Conservation (phyloP, 331 rosid species). For the Spiraea crenata region DNA sequence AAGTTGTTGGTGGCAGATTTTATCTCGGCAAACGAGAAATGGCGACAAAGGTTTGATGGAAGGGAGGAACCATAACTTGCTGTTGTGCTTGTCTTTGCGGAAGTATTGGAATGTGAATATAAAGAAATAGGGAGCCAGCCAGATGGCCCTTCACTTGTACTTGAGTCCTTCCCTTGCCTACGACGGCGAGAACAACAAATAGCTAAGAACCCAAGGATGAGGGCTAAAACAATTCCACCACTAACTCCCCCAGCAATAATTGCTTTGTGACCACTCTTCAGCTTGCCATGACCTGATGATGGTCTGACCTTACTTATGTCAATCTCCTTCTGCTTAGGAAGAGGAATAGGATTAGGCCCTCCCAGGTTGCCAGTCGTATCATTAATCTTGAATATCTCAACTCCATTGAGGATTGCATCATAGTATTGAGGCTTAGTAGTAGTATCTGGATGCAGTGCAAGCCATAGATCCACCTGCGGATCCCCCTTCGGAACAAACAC, state of each 20-base stretch:
- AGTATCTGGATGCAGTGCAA: constrained; percentile 58
- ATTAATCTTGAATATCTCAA: constrained; percentile 81
- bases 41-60: constrained; percentile 94
- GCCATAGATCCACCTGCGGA: constrained; percentile 78
- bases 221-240: constrained; percentile 61
- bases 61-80: constrained; percentile 88
- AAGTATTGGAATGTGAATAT: constrained; percentile 84
- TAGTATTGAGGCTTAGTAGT: constrained; percentile 20
- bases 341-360: constrained; percentile 73
- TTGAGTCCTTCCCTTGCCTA: constrained; percentile 59
- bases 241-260: constrained; percentile 64
- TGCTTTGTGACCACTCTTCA: constrained; percentile 40
- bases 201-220: constrained; percentile 55
- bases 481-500: constrained; percentile 52
- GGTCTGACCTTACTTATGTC: constrained; percentile 49
- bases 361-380: constrained; percentile 59
- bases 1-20: constrained; percentile 87
- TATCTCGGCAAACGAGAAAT: constrained; percentile 97
- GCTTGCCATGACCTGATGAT: constrained; percentile 43
- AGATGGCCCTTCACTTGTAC: constrained; percentile 88
- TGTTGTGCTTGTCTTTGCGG: constrained; percentile 95
- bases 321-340: constrained; percentile 42
- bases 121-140: constrained; percentile 99
- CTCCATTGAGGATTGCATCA: constrained; percentile 72
- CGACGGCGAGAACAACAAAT: constrained; percentile 39